Evolutionary conservation across 768 basidiomycete species (phyloP), one percentile per base, ranked within the genome.

Genomic region (Mycena pura): DNA sequence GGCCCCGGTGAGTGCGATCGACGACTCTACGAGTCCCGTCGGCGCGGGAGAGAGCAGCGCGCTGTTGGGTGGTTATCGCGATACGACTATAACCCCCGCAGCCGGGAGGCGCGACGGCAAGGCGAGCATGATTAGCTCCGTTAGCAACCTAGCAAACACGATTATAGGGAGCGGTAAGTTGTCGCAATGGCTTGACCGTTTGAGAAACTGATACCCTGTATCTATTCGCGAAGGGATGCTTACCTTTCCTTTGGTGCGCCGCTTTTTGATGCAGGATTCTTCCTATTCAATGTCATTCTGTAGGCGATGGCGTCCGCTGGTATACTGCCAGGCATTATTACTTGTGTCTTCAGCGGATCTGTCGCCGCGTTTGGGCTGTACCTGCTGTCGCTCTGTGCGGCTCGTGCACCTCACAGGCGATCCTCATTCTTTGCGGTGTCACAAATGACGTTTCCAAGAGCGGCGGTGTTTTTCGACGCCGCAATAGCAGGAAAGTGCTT

Each of bases 401-500:
- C 86, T 19, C 80, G 86, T 62, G 84, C 94, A 2, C 84, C 86
- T 6, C 88, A 92, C 63, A 81, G 95, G 43, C 84, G 82, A 13
- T 80, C 93, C 17, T 94, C 92, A 7, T 96, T 95, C 74, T 93
- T 93, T 66, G 87, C 90, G 14, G 78, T 96, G 19, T 84, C 92
- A 1, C 84, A 91, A 71, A 77, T 99, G 64, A 96, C 96, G 0
- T 97, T 95, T 73, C 96, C 96, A 3, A 86, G 82, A 41, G 92
- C 91, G 0, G 91, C 91, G 0, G 79, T 93, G 36, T 92, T 93
- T 73, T 96, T 99, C 69, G 96, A 98, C 73, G 88, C 88, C 4
- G 96, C 96, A 13, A 95, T 99, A 67, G 95, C 95, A 10, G 90
- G 88, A 72, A 99, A 99, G 73, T 99, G 96, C 74, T 97, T 97